These are phyloP conservation scores for Saccharomycopsis selenospora DNA, from an alignment of 805 yeast species.

Conservation along the genomic window DNA sequence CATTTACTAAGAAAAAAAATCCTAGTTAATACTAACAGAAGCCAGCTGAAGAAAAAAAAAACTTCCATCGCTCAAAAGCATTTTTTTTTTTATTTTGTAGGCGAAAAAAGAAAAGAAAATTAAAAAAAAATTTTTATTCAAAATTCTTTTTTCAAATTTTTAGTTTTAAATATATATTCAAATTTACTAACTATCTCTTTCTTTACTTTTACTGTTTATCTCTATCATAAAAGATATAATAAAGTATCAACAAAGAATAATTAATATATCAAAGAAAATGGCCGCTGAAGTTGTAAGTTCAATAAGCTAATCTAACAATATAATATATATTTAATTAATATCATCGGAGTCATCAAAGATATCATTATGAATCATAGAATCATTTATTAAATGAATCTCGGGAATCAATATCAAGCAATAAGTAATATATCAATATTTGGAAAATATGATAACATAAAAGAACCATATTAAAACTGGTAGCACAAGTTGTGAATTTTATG, in stretches of 20 bases:
- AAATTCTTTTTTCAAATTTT: too few species aligned
- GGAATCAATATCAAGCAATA: background rate
- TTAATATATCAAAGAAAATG: conserved; percentile 1
- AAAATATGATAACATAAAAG: background rate
- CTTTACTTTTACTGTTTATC: conserved; percentile 1
- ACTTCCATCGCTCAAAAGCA: too few species aligned
- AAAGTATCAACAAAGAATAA: conserved; percentile 2
- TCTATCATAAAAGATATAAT: background rate
- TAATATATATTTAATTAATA: too few species aligned
- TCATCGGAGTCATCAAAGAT: too few species aligned
- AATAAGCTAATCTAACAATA: background rate
- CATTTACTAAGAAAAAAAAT: too few species aligned
- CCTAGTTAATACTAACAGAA: too few species aligned
- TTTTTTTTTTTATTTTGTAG: too few species aligned
- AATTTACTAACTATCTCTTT: conserved; percentile 1
- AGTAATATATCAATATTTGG: background rate
- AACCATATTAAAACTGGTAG: background rate
- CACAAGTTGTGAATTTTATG: too few species aligned
- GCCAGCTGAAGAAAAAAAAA: too few species aligned
- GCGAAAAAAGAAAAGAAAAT: too few species aligned
- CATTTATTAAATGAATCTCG: background rate
- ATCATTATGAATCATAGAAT: background rate
- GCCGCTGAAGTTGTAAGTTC: conserved; percentile 3
- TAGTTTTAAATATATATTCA: background rate
- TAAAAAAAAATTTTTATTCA: too few species aligned